These are phyloP conservation scores for Lactuca sativa DNA, from an alignment of 129 eudicot genomes.

Conservation along the genomic window DNA sequence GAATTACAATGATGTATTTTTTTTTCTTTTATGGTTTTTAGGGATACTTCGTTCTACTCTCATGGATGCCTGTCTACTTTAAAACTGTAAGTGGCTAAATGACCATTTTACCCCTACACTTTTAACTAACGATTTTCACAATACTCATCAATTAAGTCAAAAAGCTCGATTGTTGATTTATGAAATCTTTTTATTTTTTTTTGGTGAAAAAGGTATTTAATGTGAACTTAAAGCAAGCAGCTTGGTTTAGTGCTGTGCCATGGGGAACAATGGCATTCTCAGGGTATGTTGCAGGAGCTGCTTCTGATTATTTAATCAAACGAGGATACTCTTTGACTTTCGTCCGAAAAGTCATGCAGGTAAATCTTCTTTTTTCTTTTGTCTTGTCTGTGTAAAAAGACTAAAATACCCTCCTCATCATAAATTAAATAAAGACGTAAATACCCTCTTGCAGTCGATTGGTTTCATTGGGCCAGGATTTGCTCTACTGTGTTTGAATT, in stretches of 20 bases:
- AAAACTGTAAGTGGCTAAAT: conserved; percentile 67
- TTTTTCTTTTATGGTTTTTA: conserved; percentile 34
- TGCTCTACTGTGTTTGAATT: conserved; percentile 81
- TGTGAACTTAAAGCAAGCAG: conserved; percentile 93
- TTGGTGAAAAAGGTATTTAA: conserved; percentile 58
- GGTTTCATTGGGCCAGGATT: conserved; percentile 97
- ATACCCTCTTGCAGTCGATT: conserved; percentile 54
- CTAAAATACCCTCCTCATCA: conserved; percentile 1
- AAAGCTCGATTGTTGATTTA: neutral
- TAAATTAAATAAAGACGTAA: neutral
- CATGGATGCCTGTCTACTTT: conserved; percentile 99
- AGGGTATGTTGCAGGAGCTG: conserved; percentile 88
- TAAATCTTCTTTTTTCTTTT: conserved; percentile 4
- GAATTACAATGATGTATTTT: neutral
- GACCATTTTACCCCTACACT: too few relatives aligned
- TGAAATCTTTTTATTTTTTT: neutral
- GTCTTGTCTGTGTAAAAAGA: neutral
- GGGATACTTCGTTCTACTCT: conserved; percentile 98
- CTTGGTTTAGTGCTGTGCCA: conserved; percentile 99
- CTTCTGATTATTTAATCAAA: conserved; percentile 79
- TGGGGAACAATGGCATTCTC: conserved; percentile 99
- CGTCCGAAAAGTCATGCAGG: conserved; percentile 93
- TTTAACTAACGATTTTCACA: too few relatives aligned
- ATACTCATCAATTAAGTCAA: too few relatives aligned
- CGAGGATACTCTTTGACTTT: conserved; percentile 67